Evolutionary conservation across 768 basidiomycete genomes (phyloP).

Genomic region (Pleurotus giganteus): DNA sequence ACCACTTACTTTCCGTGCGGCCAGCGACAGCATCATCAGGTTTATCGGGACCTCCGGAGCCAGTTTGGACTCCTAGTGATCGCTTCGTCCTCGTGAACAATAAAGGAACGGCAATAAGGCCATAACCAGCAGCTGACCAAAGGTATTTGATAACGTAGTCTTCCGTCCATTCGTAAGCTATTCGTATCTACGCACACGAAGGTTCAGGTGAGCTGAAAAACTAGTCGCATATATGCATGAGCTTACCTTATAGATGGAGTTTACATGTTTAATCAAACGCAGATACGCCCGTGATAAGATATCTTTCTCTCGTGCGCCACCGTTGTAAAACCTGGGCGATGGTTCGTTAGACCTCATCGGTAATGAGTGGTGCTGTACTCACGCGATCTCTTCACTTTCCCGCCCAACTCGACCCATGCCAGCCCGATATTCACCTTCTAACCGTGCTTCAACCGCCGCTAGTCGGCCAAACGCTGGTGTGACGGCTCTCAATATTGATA

Average conservation of each 20-base stretch:
- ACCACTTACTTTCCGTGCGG: slow-evolving; percentile 43
- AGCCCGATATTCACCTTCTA: slow-evolving; percentile 89
- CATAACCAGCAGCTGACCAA: slow-evolving; percentile 93
- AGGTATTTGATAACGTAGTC: slow-evolving; percentile 96
- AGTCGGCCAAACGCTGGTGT: slow-evolving; percentile 92
- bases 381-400: slow-evolving; percentile 93
- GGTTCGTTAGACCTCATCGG: not conserved
- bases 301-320: slow-evolving; percentile 77
- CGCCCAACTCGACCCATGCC: slow-evolving; percentile 84
- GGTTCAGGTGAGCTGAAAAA: not conserved
- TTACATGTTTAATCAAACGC: slow-evolving; percentile 82
- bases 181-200: slow-evolving; percentile 64
- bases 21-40: slow-evolving; percentile 43
- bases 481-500: slow-evolving; percentile 74
- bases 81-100: slow-evolving; percentile 62
- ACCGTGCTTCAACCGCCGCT: slow-evolving; percentile 80
- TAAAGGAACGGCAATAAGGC: slow-evolving; percentile 87
- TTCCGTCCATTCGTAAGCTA: slow-evolving; percentile 93
- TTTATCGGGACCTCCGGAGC: slow-evolving; percentile 1
- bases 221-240: not conserved
- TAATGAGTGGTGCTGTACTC: slow-evolving; percentile 26
- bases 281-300: slow-evolving; percentile 80
- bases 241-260: slow-evolving; percentile 83
- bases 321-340: slow-evolving; percentile 79
- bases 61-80: slow-evolving; percentile 29